phyloP scores from a whole-genome alignment of 2,329 filamentous ascomycete species.

The Xylaria sp. region DNA sequence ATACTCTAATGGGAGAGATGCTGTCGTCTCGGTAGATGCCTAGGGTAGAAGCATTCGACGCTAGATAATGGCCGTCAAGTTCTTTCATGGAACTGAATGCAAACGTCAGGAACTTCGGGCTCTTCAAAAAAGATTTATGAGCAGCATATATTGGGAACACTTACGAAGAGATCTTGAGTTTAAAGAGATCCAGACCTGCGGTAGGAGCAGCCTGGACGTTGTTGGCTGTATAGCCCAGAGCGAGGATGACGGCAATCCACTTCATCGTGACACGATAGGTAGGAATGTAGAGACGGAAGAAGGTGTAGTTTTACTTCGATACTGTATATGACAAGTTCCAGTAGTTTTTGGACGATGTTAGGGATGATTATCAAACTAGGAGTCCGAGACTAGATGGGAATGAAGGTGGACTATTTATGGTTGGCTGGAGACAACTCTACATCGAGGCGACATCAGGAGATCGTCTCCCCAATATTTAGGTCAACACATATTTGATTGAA shows the following conservation, averaged over 20 bases:
- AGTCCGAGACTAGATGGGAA: slow-evolving; percentile 17
- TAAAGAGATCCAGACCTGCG: slow-evolving; percentile 40
- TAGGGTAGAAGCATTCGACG: slow-evolving; percentile 45
- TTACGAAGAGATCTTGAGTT: slow-evolving; percentile 45
- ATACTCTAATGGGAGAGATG: slow-evolving; percentile 44
- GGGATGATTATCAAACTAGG: slow-evolving; percentile 11
- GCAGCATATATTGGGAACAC: neutral
- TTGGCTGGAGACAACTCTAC: slow-evolving; percentile 1
- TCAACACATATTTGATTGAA: slow-evolving; percentile 16
- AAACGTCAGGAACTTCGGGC: neutral
- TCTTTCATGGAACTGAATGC: slow-evolving; percentile 29
- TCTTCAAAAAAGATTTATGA: neutral
- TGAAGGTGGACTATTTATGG: slow-evolving; percentile 28
- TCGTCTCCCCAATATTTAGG: slow-evolving; percentile 1
- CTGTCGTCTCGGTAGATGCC: slow-evolving; percentile 47
- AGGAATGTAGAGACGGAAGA: slow-evolving; percentile 6
- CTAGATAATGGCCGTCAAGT: slow-evolving; percentile 50
- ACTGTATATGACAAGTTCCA: slow-evolving; percentile 9
- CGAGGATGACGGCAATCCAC: slow-evolving; percentile 40
- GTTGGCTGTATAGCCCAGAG: slow-evolving; percentile 41
- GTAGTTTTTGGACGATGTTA: neutral
- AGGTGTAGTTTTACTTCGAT: neutral
- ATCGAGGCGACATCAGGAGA: slow-evolving; percentile 13
- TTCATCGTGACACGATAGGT: slow-evolving; percentile 41
- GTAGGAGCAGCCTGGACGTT: slow-evolving; percentile 41